Conservation (phyloP, 106 monocot species). For the Allium sativum region DNA sequence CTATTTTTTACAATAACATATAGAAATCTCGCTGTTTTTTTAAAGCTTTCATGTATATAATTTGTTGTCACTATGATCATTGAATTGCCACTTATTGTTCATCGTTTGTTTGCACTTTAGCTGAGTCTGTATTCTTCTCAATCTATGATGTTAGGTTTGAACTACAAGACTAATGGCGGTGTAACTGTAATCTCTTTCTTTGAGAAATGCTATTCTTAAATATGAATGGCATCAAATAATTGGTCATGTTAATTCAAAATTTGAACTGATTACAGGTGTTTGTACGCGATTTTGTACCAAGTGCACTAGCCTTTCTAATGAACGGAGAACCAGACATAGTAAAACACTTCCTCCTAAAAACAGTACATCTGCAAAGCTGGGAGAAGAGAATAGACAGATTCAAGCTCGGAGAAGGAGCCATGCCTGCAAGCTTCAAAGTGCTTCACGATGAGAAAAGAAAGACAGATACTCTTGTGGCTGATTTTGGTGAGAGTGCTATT, state of each 20-base stretch:
- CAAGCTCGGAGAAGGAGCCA: conserved; percentile 30
- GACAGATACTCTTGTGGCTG: conserved; percentile 19
- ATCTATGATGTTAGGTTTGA: not conserved
- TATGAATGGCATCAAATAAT: not conserved
- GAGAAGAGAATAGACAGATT: conserved; percentile 28
- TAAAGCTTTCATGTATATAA: too few species aligned
- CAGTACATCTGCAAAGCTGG: conserved; percentile 21
- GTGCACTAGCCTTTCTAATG: conserved; percentile 30
- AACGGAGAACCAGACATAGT: conserved; percentile 22
- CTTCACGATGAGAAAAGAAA: conserved; percentile 17
- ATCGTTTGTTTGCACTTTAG: not conserved
- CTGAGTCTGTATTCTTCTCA: not conserved
- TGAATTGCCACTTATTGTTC: not conserved
- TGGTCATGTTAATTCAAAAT: not conserved
- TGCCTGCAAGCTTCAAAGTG: conserved; percentile 39
- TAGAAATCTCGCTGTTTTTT: too few species aligned
- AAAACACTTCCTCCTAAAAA: conserved; percentile 29
- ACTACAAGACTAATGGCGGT: not conserved
- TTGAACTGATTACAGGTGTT: conserved; percentile 12
- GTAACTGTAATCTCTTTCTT: not conserved
- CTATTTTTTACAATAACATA: too few species aligned
- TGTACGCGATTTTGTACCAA: conserved; percentile 34
- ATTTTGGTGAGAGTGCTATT: conserved; percentile 32
- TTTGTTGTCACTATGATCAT: too few species aligned
- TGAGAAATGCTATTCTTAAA: not conserved